Evolutionary conservation across 257 asterid genomes (phyloP), one percentile per base, ranked within the genome.

Genomic region (Gentiana straminea): DNA sequence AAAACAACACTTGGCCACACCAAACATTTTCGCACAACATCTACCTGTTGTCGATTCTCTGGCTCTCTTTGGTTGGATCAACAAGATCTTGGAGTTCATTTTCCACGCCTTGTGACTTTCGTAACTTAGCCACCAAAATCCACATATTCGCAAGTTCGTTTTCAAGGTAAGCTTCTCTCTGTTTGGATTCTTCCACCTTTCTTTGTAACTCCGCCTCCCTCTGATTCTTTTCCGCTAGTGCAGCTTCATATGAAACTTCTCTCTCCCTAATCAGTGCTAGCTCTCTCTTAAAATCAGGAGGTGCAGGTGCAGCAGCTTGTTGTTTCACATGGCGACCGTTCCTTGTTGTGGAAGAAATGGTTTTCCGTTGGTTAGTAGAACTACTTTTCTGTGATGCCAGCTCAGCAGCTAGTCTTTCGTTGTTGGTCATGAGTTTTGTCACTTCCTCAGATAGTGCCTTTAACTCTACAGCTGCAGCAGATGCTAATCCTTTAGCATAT

Each of bases 101-200:
- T 34, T 80, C 93, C 32, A 47, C 69, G 37, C 85, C 88, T 68
- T 74, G 94, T 59, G 86, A 70, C 67, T 77, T 88, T 63, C 83
- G 85, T 8, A 88, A 81, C 77, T 84, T 88, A 3, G 95, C 97
- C 57, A 86, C 93, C 9, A 81, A 91, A 75, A 92, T 78, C 94
- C 95, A 92, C 99, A 92, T 92, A 65, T 86, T 92, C 10, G 99
- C 94, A 2, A 92, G 95, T 75, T 92, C 99, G 34, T 88, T 88
- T 77, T 92, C 99, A 10, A 92, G 80, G 73, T 88, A 86, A 39
- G 94, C 91, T 68, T 92, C 99, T 73, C 86, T 83, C 68, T 88
- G 94, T 70, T 88, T 88, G 24, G 99, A 83, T 61, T 92, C 95
- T 67, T 88, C 99, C n/a, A 92, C 82, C 79, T 50, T 86, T 57